Evolutionary conservation across 2,329 filamentous ascomycete species (phyloP).

Genomic region (Talaromyces rugulosus): DNA sequence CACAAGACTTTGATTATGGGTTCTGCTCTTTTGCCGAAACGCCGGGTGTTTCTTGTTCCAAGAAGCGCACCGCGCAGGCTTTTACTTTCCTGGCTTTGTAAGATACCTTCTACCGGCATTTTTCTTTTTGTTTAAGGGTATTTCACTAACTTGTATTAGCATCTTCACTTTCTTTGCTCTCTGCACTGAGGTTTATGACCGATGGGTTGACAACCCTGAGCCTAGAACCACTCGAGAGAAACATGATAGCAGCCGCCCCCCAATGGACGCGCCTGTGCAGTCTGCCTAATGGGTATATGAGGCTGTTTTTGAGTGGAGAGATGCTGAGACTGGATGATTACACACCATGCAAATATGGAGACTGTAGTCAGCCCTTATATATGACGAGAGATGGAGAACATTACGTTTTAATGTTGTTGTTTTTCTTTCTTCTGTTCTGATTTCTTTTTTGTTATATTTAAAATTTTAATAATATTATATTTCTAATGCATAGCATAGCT

Average conservation of each 20-base stretch:
- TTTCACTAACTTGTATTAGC: slow-evolving; percentile 19
- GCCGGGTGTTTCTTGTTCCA: slow-evolving; percentile 27
- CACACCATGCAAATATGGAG: neutral
- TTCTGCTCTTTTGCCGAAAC: slow-evolving; percentile 31
- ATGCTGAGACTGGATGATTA: neutral
- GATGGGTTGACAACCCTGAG: slow-evolving; percentile 29
- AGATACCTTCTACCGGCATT: slow-evolving; percentile 14
- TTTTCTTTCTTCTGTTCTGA: neutral
- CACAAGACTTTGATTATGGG: slow-evolving; percentile 39
- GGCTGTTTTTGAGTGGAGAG: neutral
- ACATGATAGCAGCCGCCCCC: slow-evolving; percentile 10
- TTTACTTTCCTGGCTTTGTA: slow-evolving; percentile 47
- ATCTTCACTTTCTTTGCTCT: slow-evolving; percentile 40
- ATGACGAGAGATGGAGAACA: neutral
- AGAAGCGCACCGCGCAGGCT: slow-evolving; percentile 39
- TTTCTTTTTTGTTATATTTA: neutral
- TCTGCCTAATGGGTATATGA: neutral
- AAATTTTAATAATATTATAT: neutral
- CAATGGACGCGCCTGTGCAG: slow-evolving; percentile 15
- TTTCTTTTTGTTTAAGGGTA: neutral
- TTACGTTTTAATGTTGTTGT: neutral
- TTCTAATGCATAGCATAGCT: neutral
- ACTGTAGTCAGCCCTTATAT: neutral
- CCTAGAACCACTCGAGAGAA: slow-evolving; percentile 20
- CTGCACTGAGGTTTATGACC: slow-evolving; percentile 32